Evolutionary conservation across 1,139 yeast genomes (phyloP).

Genomic region (Kodamaea sp.): DNA sequence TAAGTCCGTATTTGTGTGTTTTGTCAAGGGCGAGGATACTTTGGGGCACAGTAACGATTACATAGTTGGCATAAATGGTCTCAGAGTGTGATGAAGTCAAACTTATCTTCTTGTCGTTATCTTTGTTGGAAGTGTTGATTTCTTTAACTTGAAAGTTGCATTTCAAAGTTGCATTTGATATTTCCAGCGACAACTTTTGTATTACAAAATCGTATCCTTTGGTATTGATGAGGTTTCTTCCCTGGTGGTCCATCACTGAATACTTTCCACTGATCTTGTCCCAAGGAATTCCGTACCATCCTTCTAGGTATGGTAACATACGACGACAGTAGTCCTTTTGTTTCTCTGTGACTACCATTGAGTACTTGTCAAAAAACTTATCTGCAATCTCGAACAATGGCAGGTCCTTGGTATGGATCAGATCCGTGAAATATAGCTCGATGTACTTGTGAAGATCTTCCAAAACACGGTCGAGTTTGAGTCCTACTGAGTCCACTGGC

Average conservation of each 20-base stretch:
- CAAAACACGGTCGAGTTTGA: slow-evolving; percentile 40
- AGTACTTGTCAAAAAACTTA: slow-evolving; percentile 48
- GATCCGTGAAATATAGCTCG: slow-evolving; percentile 53
- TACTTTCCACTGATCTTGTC: slow-evolving; percentile 66
- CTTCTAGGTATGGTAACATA: slow-evolving; percentile 57
- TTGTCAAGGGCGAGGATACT: slow-evolving; percentile 54
- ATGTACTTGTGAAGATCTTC: slow-evolving; percentile 64
- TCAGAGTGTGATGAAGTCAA: slow-evolving; percentile 13
- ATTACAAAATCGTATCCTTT: slow-evolving; percentile 59
- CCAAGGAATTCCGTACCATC: slow-evolving; percentile 81
- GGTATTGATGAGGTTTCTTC: slow-evolving; percentile 68
- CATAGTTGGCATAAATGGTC: slow-evolving; percentile 44
- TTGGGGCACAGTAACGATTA: slow-evolving; percentile 75
- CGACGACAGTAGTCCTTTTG: slow-evolving; percentile 56
- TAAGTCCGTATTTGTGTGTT: slow-evolving; percentile 42
- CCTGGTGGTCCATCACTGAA: slow-evolving; percentile 66
- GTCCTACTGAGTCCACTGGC: slow-evolving; percentile 26
- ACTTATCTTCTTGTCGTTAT: slow-evolving; percentile 16
- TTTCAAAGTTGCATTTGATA: slow-evolving; percentile 44
- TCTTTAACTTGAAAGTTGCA: slow-evolving; percentile 47
- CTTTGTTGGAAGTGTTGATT: slow-evolving; percentile 31
- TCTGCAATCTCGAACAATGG: slow-evolving; percentile 50
- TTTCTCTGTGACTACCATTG: slow-evolving; percentile 47
- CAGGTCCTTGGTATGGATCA: slow-evolving; percentile 46
- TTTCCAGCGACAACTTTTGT: slow-evolving; percentile 37